Base-by-base conservation (phyloP, 257 asterid species). In the Solanum sejunctum region DNA sequence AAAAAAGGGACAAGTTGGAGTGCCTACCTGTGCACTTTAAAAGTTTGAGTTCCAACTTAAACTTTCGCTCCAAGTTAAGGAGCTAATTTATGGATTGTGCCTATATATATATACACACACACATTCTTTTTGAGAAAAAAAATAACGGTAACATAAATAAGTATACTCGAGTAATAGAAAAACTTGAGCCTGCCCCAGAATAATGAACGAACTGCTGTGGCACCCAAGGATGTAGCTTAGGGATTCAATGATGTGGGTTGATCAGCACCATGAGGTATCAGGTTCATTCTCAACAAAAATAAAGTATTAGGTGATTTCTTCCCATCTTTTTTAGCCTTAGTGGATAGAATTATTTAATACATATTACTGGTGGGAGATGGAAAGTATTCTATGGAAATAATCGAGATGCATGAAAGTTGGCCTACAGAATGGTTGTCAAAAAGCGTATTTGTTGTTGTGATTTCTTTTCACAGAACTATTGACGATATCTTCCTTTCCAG, bases 301-400 rank as follows among this genome's bases (percentile, higher is more conserved):
- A 58, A 58, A 58, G 10, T 28, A 58, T 28, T 58, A 20, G 6
- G 3, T 57, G 63, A 20, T 57, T 1, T 58, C 28, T 58, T 58
- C 13, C 13, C 7, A 58, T 58, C 0, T 58, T 3, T 58, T 58
- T 13, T 7, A 57, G 28, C 8, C 64, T 20, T 9, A 26, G 7
- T 20, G 0, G 1, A 20, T 1, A 20, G 13, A 0, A 28, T 23
- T 58, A 20, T 28, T 6, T 1, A 0, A 58, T 58, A 58, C 28
- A 8, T 58, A 6, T 57, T 57, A 12, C 10, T 0, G 0, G 28
- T 58, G 7, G 7, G 0, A 58, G 28, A 28, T 58, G 28, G 3
- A 26, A 20, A 20, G 13, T 58, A 58, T 58, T 0, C 28, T 13
- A 13, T 57, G 64, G 26, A 20, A 57, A 18, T 8, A 57, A 12